phyloP scores from a whole-genome alignment of 768 basidiomycete species.

The Scleroderma citrinum region DNA sequence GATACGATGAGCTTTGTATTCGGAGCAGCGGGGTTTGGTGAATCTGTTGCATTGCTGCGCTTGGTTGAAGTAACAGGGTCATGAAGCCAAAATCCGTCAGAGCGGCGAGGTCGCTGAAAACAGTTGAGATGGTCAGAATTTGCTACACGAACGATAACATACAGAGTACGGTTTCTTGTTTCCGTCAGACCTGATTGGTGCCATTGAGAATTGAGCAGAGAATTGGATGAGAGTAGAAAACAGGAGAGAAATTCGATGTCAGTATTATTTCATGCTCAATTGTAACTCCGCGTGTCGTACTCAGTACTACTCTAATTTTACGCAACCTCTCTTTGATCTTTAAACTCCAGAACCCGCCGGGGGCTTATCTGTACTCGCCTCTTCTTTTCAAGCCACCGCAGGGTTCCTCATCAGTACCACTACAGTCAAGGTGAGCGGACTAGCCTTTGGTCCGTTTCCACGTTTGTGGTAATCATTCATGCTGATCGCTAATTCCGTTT shows the following conservation, averaged over 20 bases:
- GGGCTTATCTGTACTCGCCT: no score
- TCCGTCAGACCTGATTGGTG: constrained; percentile 24
- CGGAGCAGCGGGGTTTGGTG: constrained; percentile 21
- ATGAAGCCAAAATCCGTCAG: constrained; percentile 69
- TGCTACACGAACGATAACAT: constrained; percentile 6
- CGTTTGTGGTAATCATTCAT: no score
- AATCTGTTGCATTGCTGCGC: constrained; percentile 19
- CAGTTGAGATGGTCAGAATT: constrained; percentile 6
- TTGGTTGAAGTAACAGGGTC: constrained; percentile 43
- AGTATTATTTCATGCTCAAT: no score
- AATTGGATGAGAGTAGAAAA: background rate
- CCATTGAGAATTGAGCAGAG: constrained; percentile 10
- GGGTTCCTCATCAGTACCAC: no score
- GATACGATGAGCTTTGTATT: constrained; percentile 68
- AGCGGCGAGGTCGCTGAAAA: constrained; percentile 52
- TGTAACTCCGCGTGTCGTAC: no score
- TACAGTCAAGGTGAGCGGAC: no score
- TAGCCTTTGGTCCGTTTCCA: no score
- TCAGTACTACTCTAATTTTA: no score
- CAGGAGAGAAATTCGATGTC: background rate
- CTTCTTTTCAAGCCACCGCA: no score
- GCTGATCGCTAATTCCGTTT: no score
- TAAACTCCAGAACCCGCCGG: no score
- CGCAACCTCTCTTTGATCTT: no score
- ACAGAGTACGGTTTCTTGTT: constrained; percentile 42